Conservation (phyloP, 2,329 filamentous ascomycete species). For the Monilinia laxa region DNA sequence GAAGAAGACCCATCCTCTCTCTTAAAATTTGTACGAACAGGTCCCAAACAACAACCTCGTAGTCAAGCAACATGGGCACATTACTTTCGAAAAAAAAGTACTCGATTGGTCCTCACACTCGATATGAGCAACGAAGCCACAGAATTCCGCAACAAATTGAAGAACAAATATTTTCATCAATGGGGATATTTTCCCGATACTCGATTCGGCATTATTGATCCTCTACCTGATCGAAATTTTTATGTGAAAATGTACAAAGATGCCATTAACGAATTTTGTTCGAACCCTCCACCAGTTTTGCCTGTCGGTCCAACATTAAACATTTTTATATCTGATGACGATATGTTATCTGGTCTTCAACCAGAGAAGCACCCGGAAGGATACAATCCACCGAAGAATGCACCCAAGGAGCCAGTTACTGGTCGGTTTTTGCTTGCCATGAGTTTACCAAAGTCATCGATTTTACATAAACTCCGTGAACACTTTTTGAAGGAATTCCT, state of each 20-base stretch:
- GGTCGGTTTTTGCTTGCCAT: background rate
- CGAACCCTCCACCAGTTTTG: background rate
- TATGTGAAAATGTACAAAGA: conserved; percentile 11
- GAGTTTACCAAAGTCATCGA: background rate
- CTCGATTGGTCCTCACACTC: conserved; percentile 6
- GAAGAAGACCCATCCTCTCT: background rate
- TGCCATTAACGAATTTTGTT: background rate
- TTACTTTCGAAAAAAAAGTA: background rate
- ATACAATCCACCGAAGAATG: too few species aligned
- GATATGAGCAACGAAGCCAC: conserved; percentile 1
- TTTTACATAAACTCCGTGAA: background rate
- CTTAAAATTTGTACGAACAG: background rate
- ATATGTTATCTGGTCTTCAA: background rate
- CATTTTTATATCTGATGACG: background rate
- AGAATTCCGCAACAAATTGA: background rate
- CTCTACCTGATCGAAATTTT: background rate
- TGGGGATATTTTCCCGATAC: conserved; percentile 8
- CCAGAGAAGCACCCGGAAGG: background rate
- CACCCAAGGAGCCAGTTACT: background rate
- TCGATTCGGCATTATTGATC: conserved; percentile 6
- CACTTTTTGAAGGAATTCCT: background rate
- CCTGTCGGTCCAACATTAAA: background rate
- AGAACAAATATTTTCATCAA: background rate
- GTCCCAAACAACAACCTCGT: background rate
- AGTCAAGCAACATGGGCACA: background rate